These are phyloP conservation scores for Phialophora tarda DNA, from an alignment of 2,329 filamentous ascomycete genomes.

Conservation along the genomic window DNA sequence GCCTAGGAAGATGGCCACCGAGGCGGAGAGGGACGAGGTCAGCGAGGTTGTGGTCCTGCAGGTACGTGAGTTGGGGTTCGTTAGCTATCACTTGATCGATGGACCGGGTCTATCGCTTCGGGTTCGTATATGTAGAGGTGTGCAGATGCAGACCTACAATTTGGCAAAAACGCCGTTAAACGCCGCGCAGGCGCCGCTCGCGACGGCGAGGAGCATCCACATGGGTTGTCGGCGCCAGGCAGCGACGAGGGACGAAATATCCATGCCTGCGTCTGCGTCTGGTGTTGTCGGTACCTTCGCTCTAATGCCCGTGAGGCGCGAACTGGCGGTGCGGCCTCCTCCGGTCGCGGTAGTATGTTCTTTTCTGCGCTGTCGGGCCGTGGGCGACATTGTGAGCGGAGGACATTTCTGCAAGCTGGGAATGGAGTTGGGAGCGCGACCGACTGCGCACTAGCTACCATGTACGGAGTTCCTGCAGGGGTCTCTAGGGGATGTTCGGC, in stretches of 20 bases:
- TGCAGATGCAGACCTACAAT: slow-evolving; percentile 52
- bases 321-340: not conserved
- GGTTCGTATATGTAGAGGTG: not conserved
- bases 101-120: not conserved
- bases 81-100: not conserved
- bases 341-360: not conserved
- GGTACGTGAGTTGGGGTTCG: not conserved
- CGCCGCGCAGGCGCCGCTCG: slow-evolving; percentile 67
- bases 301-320: not conserved
- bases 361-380: slow-evolving; percentile 21
- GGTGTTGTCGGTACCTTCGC: not conserved
- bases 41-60: slow-evolving; percentile 65
- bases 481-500: not conserved
- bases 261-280: slow-evolving; percentile 1
- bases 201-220: slow-evolving; percentile 64
- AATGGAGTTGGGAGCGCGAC: not conserved
- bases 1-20: slow-evolving; percentile 54
- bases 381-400: slow-evolving; percentile 23
- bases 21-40: slow-evolving; percentile 58
- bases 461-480: not conserved
- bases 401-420: not conserved
- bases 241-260: slow-evolving; percentile 22
- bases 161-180: slow-evolving; percentile 72
- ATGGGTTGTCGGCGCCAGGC: slow-evolving; percentile 38
- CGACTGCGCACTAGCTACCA: not conserved